These are phyloP conservation scores for Aureobasidium sp. DNA, from an alignment of 2,329 filamentous ascomycete species.

Conservation along the genomic window DNA sequence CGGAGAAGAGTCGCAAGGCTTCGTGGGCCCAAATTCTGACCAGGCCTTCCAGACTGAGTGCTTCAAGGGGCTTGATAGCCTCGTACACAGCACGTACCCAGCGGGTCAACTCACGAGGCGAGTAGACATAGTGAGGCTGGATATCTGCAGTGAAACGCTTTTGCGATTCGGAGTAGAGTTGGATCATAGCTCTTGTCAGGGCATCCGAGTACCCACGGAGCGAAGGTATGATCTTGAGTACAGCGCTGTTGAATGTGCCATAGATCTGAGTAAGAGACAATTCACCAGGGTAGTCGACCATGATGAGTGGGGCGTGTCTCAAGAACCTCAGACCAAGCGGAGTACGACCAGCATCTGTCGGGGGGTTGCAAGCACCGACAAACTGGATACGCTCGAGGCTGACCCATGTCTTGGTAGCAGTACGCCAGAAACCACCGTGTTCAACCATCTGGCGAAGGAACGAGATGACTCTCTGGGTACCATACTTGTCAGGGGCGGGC, in stretches of 20 bases:
- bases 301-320: slow-evolving; percentile 93
- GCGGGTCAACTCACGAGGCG: slow-evolving; percentile 91
- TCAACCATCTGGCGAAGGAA: slow-evolving; percentile 97
- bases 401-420: slow-evolving; percentile 95
- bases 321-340: slow-evolving; percentile 90
- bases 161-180: slow-evolving; percentile 92
- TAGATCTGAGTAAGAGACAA: slow-evolving; percentile 94
- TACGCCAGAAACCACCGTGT: slow-evolving; percentile 98
- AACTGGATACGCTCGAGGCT: slow-evolving; percentile 97
- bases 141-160: slow-evolving; percentile 91
- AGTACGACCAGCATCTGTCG: slow-evolving; percentile 93
- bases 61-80: slow-evolving; percentile 87
- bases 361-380: slow-evolving; percentile 96
- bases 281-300: slow-evolving; percentile 99
- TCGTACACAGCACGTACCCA: slow-evolving; percentile 98
- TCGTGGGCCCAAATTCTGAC: slow-evolving; percentile 98
- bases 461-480: slow-evolving; percentile 92
- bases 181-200: slow-evolving; percentile 95
- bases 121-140: slow-evolving; percentile 98
- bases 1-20: slow-evolving; percentile 90
- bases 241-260: slow-evolving; percentile 91
- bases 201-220: slow-evolving; percentile 92
- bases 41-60: slow-evolving; percentile 78
- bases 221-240: slow-evolving; percentile 92
- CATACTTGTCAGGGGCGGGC: slow-evolving; percentile 94